Evolutionary conservation across 148 eudicot species (phyloP), one percentile per base, ranked within the genome.

Genomic region (Arctostaphylos glauca): DNA sequence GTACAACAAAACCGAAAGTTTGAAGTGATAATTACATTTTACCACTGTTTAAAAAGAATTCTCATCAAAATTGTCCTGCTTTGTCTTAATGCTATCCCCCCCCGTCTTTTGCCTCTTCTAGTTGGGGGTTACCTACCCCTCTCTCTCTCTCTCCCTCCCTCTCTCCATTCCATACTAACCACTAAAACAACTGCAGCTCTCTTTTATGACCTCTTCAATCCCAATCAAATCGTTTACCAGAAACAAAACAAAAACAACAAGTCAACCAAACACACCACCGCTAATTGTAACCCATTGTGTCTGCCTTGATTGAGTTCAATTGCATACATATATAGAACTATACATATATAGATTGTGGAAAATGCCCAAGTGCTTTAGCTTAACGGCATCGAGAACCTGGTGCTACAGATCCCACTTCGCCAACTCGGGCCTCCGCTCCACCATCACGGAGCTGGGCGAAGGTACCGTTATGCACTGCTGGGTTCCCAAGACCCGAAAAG

Each of bases 401-500:
- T 91, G 89, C 72, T 71, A 86, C 72, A 82, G 88, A 31, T 71
- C 86, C 72, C 6, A 82, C 71, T 90, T 95, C 90, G 47, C 84
- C 19, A 71, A 81, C 19, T 90, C 93, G 56, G 97, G 98, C 6
- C 95, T 95, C 81, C 87, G 89, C 7, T 80, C 92, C 52, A 85
- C 89, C n/a, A 60, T 85, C 81, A 88, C 93, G 0, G 88, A 91
- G 88, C 83, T 95, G 19, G 89, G 88, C 9, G 97, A 93, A 38
- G 98, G 94, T 73, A 95, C 98, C 2, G 75, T 88, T 1, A 88
- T 95, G 80, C 95, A 92, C 83, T 91, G 94, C 78, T 95, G 98
- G 98, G 89, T 88, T 16, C 97, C 98, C 81, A 92, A 90, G 82
- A 46, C 72, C 87, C 93, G 21, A 1, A 80, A 79, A 19, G 84